Percentiles rank a stretch among this genome's conserved stretches.
Conservation (phyloP, 2,329 filamentous ascomycete species). For the Microsporum ferrugineum region DNA sequence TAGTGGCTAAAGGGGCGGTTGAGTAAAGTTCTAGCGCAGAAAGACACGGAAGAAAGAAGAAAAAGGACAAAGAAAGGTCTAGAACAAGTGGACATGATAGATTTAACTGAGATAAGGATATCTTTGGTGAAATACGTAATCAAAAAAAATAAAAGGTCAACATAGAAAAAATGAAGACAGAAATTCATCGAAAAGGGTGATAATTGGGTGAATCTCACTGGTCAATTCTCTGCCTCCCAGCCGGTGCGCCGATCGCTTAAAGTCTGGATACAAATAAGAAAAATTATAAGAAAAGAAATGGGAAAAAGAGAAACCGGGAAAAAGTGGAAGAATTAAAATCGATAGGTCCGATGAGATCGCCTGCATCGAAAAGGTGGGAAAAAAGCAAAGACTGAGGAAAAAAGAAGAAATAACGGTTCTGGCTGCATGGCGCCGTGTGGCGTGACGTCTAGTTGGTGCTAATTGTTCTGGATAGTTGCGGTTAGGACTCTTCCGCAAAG, state of each 20-base stretch:
- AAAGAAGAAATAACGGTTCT: conserved; percentile 1
- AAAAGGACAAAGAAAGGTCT: not conserved
- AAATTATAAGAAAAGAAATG: not conserved
- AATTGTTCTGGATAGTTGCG: conserved; percentile 1
- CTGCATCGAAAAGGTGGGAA: not conserved
- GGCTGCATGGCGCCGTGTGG: not conserved
- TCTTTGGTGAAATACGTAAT: not conserved
- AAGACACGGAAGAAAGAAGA: not conserved
- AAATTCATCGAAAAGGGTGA: not conserved
- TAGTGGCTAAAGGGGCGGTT: not conserved
- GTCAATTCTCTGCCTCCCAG: not conserved
- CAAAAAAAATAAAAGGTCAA: not conserved
- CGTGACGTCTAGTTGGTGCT: not conserved
- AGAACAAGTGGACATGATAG: not conserved
- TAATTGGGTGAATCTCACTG: not conserved
- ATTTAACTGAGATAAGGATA: not conserved
- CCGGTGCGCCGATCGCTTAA: conserved; percentile 1
- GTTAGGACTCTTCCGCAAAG: not conserved
- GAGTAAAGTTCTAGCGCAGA: not conserved
- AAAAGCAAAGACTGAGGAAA: not conserved
- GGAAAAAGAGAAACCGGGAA: not conserved
- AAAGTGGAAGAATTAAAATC: not conserved
- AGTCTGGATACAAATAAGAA: not conserved
- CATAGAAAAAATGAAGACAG: not conserved
- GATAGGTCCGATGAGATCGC: conserved; percentile 2